phyloP scores from a whole-genome alignment of 768 basidiomycete species.

The Flagelloscypha sp. region DNA sequence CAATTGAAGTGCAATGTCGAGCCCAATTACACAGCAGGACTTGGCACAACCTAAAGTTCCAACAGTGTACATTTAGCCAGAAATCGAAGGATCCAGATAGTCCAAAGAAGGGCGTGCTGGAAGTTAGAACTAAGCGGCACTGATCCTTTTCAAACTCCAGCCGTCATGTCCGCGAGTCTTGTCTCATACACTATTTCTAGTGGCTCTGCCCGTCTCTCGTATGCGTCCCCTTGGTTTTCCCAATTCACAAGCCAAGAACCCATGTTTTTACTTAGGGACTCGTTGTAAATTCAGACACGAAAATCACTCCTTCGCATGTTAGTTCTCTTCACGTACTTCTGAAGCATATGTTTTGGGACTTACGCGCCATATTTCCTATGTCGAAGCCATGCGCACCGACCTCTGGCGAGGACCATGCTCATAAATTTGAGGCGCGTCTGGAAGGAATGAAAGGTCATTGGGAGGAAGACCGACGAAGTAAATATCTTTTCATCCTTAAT shows the following conservation, averaged over 20 bases:
- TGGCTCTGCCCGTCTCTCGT: conserved; percentile 30
- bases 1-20: no score
- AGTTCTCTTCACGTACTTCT: no score
- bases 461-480: conserved; percentile 35
- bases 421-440: conserved; percentile 33
- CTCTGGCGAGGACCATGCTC: conserved; percentile 24
- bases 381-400: conserved; percentile 13
- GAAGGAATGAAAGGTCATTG: conserved; percentile 29
- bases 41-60: conserved; percentile 29
- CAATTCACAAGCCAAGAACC: conserved; percentile 1
- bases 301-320: conserved; percentile 33
- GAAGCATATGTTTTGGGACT: conserved; percentile 38
- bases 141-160: no score
- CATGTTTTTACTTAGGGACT: conserved; percentile 29
- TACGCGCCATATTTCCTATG: conserved; percentile 27
- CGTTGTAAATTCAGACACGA: conserved; percentile 36
- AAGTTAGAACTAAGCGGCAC: no score
- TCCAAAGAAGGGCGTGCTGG: no score
- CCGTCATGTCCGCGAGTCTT: no score
- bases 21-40: no score
- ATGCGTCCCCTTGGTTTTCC: conserved; percentile 9
- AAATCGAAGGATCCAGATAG: no score
- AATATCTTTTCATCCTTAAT: conserved; percentile 4
- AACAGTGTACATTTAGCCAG: no score
- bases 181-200: neutral